Evolutionary conservation across 441 rosid species (phyloP).

Genomic region (Omphalea diandra): DNA sequence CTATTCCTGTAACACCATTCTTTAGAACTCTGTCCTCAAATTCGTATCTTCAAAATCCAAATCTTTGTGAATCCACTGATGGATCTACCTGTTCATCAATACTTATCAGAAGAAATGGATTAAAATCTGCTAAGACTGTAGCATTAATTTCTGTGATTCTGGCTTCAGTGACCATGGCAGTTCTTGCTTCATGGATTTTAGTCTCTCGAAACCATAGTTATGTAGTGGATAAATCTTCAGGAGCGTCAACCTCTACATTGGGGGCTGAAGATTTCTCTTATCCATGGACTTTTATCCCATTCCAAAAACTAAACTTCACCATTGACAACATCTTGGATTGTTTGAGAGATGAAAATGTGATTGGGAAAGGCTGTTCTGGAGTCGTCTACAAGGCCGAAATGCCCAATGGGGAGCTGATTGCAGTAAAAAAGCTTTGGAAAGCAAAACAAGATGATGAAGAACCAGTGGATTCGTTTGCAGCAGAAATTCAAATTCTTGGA

Average conservation of each 20-base stretch:
- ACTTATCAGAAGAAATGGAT: slow-evolving; percentile 33
- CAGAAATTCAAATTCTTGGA: slow-evolving; percentile 88
- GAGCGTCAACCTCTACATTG: slow-evolving; percentile 34
- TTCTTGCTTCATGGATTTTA: slow-evolving; percentile 64
- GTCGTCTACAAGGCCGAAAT: slow-evolving; percentile 85
- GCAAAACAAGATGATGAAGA: slow-evolving; percentile 63
- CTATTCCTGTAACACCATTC: slow-evolving; percentile 83
- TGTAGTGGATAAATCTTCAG: slow-evolving; percentile 48
- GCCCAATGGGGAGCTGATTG: slow-evolving; percentile 71
- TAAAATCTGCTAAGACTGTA: slow-evolving; percentile 65
- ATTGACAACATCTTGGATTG: slow-evolving; percentile 73
- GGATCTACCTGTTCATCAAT: slow-evolving; percentile 72
- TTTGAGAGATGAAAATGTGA: slow-evolving; percentile 74
- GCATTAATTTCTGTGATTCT: slow-evolving; percentile 65
- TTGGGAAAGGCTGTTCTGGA: slow-evolving; percentile 95
- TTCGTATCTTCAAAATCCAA: slow-evolving; percentile 59
- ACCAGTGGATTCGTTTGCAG: slow-evolving; percentile 71
- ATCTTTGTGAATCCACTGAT: slow-evolving; percentile 61
- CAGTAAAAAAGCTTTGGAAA: slow-evolving; percentile 89
- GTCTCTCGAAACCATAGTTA: slow-evolving; percentile 55
- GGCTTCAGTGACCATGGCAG: slow-evolving; percentile 50
- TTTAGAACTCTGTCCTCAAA: slow-evolving; percentile 64
- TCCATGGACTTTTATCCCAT: slow-evolving; percentile 96
- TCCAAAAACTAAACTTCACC: slow-evolving; percentile 69
- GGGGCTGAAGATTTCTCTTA: slow-evolving; percentile 82